A percentile compares a stretch with the other conserved stretches of the same genome.
phyloP scores from a whole-genome alignment of 345 rosid species.

The Pugionium cornutum region DNA sequence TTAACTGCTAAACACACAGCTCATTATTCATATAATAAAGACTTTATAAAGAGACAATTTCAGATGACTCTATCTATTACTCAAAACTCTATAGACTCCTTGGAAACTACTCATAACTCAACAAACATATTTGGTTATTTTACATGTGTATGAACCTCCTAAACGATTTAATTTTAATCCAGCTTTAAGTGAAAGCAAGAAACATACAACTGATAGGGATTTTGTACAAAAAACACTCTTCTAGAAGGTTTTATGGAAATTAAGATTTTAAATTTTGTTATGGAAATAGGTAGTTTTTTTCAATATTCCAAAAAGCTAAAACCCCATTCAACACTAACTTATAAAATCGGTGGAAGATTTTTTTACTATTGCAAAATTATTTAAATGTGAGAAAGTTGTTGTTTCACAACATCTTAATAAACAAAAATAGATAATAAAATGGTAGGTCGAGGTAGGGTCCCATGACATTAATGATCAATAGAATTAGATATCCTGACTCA shows the following conservation, averaged over 20 bases:
- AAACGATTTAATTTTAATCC: too few species aligned
- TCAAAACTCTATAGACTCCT: constrained; percentile 17
- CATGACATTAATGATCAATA: constrained; percentile 7
- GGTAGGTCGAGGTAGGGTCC: constrained; percentile 31
- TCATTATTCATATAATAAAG: background rate
- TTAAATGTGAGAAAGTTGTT: background rate
- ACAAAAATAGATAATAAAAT: constrained; percentile 9
- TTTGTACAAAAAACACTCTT: background rate
- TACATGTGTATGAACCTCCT: background rate
- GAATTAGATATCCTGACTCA: constrained; percentile 23
- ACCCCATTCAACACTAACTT: background rate
- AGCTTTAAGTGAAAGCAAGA: background rate
- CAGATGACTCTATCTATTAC: background rate
- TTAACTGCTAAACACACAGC: constrained; percentile 52
- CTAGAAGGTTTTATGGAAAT: background rate
- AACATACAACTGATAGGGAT: background rate
- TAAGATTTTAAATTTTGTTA: background rate
- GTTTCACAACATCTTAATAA: constrained; percentile 8
- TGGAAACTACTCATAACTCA: constrained; percentile 33
- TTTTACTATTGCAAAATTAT: background rate
- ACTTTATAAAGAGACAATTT: constrained; percentile 22
- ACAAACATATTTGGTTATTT: constrained; percentile 31
- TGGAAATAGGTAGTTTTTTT: background rate
- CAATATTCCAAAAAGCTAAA: background rate
- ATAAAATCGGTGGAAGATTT: background rate